Evolutionary conservation across 352 stramenopile genomes (phyloP), one percentile per base, ranked within the genome.

Genomic region (Hyaloperonospora brassicae): DNA sequence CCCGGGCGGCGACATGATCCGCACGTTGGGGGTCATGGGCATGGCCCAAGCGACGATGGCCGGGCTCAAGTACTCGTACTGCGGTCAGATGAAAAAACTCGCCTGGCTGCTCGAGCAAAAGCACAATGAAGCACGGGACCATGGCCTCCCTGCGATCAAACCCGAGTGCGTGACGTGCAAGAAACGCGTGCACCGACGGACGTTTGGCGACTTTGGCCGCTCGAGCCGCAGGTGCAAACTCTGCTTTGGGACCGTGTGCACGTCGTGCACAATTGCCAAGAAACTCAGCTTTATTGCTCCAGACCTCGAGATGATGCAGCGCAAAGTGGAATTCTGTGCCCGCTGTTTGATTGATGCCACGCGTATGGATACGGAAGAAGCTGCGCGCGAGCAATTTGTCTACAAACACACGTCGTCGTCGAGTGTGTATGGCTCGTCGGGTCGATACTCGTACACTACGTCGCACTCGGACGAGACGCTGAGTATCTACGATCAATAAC

Each of bases 1-100:
- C 23, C 56, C 60, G 1, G 43, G 44, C 8, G 63, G 66, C 46
- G 63, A 64, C 14, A 56, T 86, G 47, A 61, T 76, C 30, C 60
- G 61, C 5, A 21, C 10, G 5, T 5, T 42, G 4, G 36, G 12
- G 12, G n/a, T 42, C 14, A 21, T 14, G 36, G 36, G 36, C 36
- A 14, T 42, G 10, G 36, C n/a, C 36, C 27, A 34, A 34, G 27
- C 27, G 27, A 34, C 27, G 4, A 34, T 34, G 27, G 27, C 27
- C 27, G 27, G 36, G 14, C 36, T 70, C 5, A 67, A 64, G 25
- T 70, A 70, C 34, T 53, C 62, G 0, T 64, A 61, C 52, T 72
- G 64, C 23, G 59, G 64, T 2, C 59, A 72, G 54, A 66, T 74
- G 51, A 69, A 70, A 47, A 74, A 74, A 39, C 52, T 74, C 4